Percentiles rank a stretch among this genome's conserved stretches.
phyloP scores from a whole-genome alignment of 192 early-diverging fungal genomes.

The Chytriomyces sp. region DNA sequence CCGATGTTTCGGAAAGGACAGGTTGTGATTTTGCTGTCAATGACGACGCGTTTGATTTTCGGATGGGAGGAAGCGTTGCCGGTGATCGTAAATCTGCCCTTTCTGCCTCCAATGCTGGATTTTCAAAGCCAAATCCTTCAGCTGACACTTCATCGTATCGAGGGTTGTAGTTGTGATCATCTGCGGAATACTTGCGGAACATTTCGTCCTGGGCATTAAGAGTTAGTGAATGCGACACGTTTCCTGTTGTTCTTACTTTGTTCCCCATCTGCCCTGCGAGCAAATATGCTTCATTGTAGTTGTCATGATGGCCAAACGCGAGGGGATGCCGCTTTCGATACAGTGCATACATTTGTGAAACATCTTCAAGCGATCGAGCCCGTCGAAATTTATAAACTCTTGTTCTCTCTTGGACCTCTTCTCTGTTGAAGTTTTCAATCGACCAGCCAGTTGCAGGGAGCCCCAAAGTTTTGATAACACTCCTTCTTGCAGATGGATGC shows the following conservation, averaged over 20 bases:
- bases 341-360: not conserved
- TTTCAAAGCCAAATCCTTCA: not conserved
- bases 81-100: not conserved
- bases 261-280: too few relatives aligned
- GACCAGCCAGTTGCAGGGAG: constrained; percentile 26
- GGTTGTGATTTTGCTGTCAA: not conserved
- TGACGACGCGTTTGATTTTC: not conserved
- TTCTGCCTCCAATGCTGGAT: constrained; percentile 17
- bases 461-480: constrained; percentile 23
- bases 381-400: constrained; percentile 15
- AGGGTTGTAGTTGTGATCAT: not conserved
- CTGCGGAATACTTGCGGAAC: not conserved
- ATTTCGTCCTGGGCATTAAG: not conserved
- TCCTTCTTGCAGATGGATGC: constrained; percentile 18
- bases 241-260: too few relatives aligned
- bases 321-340: constrained; percentile 19
- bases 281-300: constrained; percentile 2
- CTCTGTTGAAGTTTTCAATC: not conserved
- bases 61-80: constrained; percentile 1
- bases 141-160: not conserved
- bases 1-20: constrained; percentile 19
- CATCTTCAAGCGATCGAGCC: constrained; percentile 29
- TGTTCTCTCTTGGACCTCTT: not conserved
- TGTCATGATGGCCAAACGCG: constrained; percentile 26
- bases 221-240: not conserved